Conservation (phyloP, 345 rosid species). For the Lagerstroemia speciosa region DNA sequence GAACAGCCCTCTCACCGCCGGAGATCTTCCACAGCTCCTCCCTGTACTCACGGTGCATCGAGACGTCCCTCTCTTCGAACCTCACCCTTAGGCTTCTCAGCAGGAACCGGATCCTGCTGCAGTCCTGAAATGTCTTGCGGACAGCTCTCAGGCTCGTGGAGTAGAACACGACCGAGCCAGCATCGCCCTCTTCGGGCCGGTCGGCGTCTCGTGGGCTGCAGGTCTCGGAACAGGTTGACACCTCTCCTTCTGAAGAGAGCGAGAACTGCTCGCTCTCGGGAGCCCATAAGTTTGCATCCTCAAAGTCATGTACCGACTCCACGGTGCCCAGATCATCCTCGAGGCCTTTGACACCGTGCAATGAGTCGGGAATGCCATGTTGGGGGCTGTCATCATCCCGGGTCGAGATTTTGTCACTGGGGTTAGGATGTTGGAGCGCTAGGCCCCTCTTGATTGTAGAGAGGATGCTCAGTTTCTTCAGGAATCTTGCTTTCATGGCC, state of each 20-base stretch:
- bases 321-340: conserved; percentile 16
- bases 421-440: no score
- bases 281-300: conserved; percentile 5
- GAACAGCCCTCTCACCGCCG: conserved; percentile 44
- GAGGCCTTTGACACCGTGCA: conserved; percentile 8
- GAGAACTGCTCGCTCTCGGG: conserved; percentile 9
- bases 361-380: background rate
- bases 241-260: conserved; percentile 8
- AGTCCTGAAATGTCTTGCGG: conserved; percentile 76
- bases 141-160: conserved; percentile 69
- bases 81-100: conserved; percentile 46
- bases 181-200: conserved; percentile 65
- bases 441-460: conserved; percentile 43
- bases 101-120: conserved; percentile 49
- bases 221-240: background rate
- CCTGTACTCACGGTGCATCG: conserved; percentile 63
- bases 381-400: no score
- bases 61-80: conserved; percentile 65
- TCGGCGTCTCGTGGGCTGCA: conserved; percentile 36
- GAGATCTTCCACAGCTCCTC: conserved; percentile 66
- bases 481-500: conserved; percentile 52
- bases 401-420: conserved; percentile 8
- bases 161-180: conserved; percentile 48
- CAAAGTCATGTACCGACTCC: background rate
- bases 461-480: conserved; percentile 49